Conservation (phyloP, 768 basidiomycete genomes). For the Hydnomerulius pinastri region DNA sequence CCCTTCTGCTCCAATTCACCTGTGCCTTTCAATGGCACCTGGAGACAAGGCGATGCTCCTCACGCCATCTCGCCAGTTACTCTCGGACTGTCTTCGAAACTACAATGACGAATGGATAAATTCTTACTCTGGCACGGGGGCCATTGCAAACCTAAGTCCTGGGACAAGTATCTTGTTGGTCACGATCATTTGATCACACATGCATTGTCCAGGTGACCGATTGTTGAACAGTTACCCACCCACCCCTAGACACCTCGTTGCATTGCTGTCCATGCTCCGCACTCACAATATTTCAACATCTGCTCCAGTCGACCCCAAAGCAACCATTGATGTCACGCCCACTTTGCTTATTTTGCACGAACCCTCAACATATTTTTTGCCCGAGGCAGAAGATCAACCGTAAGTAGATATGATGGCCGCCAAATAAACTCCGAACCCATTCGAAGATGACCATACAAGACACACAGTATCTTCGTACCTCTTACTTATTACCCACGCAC, state of each 20-base stretch:
- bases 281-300: constrained; percentile 24
- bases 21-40: constrained; percentile 52
- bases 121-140: constrained; percentile 40
- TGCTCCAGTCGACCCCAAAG: constrained; percentile 28
- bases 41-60: constrained; percentile 46
- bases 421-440: not conserved
- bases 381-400: constrained; percentile 22
- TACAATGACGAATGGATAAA: constrained; percentile 52
- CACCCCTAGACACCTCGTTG: constrained; percentile 54
- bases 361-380: constrained; percentile 54
- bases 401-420: constrained; percentile 13
- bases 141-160: constrained; percentile 38
- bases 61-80: constrained; percentile 49
- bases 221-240: constrained; percentile 57
- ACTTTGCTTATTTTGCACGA: constrained; percentile 62
- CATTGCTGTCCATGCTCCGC: constrained; percentile 53
- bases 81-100: constrained; percentile 43
- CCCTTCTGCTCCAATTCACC: constrained; percentile 68
- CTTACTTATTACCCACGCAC: constrained; percentile 46
- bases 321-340: constrained; percentile 42
- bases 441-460: constrained; percentile 18
- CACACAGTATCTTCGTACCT: constrained; percentile 53
- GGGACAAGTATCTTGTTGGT: constrained; percentile 60
- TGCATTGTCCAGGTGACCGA: constrained; percentile 9
- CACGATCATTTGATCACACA: not conserved